Evolutionary conservation across 2,329 filamentous ascomycete genomes (phyloP).

Genomic region (Fusarium sp.): DNA sequence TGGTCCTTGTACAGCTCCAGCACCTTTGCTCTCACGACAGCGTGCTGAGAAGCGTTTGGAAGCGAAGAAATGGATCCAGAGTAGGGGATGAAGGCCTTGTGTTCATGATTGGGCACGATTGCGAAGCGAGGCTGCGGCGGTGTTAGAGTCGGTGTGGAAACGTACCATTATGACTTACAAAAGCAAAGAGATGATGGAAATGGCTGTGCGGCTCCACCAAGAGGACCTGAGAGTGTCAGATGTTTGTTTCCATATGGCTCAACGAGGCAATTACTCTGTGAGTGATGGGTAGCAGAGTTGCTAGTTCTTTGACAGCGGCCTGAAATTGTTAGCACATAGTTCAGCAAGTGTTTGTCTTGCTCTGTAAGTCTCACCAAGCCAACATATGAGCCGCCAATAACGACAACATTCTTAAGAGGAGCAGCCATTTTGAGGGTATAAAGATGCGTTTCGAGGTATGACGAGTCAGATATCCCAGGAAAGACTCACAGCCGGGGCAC

Average conservation of each 20-base stretch:
- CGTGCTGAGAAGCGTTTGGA: slow-evolving; percentile 31
- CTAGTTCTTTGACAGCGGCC: slow-evolving; percentile 42
- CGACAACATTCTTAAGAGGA: slow-evolving; percentile 41
- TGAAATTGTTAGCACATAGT: background rate
- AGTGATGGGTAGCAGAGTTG: slow-evolving; percentile 35
- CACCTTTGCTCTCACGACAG: slow-evolving; percentile 35
- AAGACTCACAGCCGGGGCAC: background rate
- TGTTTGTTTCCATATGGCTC: rapidly evolving
- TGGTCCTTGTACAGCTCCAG: slow-evolving; percentile 31
- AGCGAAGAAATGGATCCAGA: slow-evolving; percentile 35
- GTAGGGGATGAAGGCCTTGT: slow-evolving; percentile 64
- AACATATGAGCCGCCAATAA: slow-evolving; percentile 45
- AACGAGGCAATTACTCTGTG: slow-evolving; percentile 26
- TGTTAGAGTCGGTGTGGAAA: background rate
- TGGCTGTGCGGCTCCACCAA: slow-evolving; percentile 64
- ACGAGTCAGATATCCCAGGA: background rate
- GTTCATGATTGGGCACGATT: slow-evolving; percentile 56
- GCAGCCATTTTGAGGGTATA: slow-evolving; percentile 27
- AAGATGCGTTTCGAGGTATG: background rate
- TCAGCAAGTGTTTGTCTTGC: background rate
- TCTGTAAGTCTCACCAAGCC: slow-evolving; percentile 32
- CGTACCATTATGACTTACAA: slow-evolving; percentile 42
- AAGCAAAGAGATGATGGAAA: slow-evolving; percentile 62
- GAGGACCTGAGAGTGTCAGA: slow-evolving; percentile 49
- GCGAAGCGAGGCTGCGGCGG: slow-evolving; percentile 54